Percentiles rank a stretch among this genome's conserved stretches.
Conservation (phyloP, 106 monocot species). For the Dendrobium huoshanense region DNA sequence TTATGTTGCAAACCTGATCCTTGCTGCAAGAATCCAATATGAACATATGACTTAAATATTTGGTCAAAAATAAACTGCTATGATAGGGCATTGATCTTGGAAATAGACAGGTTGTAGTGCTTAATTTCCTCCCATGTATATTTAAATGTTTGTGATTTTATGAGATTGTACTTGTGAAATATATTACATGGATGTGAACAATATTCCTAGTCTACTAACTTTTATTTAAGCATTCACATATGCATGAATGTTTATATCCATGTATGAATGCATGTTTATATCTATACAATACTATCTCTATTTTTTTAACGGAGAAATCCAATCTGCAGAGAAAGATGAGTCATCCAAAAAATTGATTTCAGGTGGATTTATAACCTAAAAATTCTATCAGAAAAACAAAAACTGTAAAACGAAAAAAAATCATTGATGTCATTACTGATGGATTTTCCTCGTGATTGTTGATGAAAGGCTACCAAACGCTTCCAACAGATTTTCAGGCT, state of each 20-base stretch:
- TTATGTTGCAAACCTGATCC: background rate
- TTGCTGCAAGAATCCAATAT: background rate
- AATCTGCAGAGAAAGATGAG: too few species aligned
- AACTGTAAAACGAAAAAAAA: too few species aligned
- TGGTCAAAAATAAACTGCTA: background rate
- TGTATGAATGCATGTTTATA: too few species aligned
- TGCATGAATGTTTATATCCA: background rate
- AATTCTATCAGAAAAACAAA: too few species aligned
- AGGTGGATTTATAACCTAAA: too few species aligned
- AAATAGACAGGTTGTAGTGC: background rate
- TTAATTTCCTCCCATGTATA: background rate
- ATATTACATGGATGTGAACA: background rate
- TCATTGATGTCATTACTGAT: too few species aligned
- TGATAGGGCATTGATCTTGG: background rate
- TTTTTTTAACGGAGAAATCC: too few species aligned
- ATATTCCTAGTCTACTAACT: background rate
- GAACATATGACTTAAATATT: background rate
- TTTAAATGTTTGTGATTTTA: background rate
- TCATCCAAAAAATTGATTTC: too few species aligned
- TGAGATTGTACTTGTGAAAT: background rate
- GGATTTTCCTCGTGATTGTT: too few species aligned
- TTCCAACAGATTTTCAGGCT: too few species aligned
- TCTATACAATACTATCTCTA: too few species aligned
- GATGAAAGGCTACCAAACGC: too few species aligned
- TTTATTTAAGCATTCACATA: background rate